These are phyloP conservation scores for Ramichloridium luteum DNA, from an alignment of 2,329 filamentous ascomycete genomes.

Conservation along the genomic window DNA sequence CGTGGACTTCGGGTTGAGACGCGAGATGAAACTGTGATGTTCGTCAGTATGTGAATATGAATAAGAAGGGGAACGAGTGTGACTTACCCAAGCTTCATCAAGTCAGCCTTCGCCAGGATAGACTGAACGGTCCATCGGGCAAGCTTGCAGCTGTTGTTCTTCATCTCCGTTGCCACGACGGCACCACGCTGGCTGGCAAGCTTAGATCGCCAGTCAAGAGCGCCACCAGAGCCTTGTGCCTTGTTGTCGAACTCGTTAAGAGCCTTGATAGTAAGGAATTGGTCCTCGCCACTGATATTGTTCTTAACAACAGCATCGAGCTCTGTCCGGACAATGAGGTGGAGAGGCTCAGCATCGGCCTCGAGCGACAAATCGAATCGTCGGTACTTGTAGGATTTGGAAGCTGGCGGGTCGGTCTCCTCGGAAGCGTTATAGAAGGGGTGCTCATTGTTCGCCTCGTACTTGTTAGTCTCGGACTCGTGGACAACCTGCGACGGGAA, in stretches of 20 bases:
- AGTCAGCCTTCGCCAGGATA: slow-evolving; percentile 91
- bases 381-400: slow-evolving; percentile 97
- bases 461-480: slow-evolving; percentile 66
- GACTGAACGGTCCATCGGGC: slow-evolving; percentile 95
- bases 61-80: slow-evolving; percentile 3
- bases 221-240: slow-evolving; percentile 86
- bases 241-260: slow-evolving; percentile 99
- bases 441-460: slow-evolving; percentile 77
- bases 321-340: slow-evolving; percentile 89
- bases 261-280: slow-evolving; percentile 83
- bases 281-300: slow-evolving; percentile 80
- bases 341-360: slow-evolving; percentile 78
- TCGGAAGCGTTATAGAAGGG: slow-evolving; percentile 94
- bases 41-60: slow-evolving; percentile 10
- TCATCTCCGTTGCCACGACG: slow-evolving; percentile 98
- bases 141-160: slow-evolving; percentile 99
- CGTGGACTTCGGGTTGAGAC: slow-evolving; percentile 80
- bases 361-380: slow-evolving; percentile 91
- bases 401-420: slow-evolving; percentile 85
- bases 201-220: slow-evolving; percentile 94
- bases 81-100: slow-evolving; percentile 91
- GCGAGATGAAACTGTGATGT: slow-evolving; percentile 70
- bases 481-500: slow-evolving; percentile 91
- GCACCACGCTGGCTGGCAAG: slow-evolving; percentile 89
- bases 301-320: slow-evolving; percentile 94